phyloP scores from a whole-genome alignment of 805 yeast genomes.

The Schwanniomyces pseudopolymorphus region DNA sequence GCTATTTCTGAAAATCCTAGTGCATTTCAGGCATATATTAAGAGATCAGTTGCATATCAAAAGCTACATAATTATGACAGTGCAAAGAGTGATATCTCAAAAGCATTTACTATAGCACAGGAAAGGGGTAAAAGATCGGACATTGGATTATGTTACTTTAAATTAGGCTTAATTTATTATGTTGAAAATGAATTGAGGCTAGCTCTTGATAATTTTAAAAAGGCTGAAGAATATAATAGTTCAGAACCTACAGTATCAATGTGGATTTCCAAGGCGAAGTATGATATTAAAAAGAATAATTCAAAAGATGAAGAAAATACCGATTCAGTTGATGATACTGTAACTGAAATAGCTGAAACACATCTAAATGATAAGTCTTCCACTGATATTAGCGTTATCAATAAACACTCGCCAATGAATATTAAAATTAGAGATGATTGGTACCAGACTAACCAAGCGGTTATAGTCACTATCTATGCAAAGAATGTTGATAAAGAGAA shows the following conservation, averaged over 20 bases:
- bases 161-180: constrained; percentile 47
- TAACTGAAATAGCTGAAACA: not conserved
- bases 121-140: constrained; percentile 45
- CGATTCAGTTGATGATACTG: constrained; percentile 2
- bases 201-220: constrained; percentile 42
- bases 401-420: constrained; percentile 40
- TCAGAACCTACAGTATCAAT: constrained; percentile 47
- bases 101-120: constrained; percentile 47
- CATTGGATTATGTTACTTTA: constrained; percentile 48
- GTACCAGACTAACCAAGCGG: constrained; percentile 60
- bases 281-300: constrained; percentile 28
- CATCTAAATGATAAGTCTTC: constrained; percentile 9
- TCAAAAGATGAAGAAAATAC: constrained; percentile 9
- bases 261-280: constrained; percentile 44
- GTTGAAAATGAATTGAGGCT: constrained; percentile 38
- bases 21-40: constrained; percentile 47
- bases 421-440: constrained; percentile 40
- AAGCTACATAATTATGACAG: constrained; percentile 46
- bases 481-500: constrained; percentile 58
- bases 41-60: constrained; percentile 51
- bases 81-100: constrained; percentile 46
- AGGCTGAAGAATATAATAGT: constrained; percentile 43
- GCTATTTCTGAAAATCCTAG: constrained; percentile 44
- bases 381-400: constrained; percentile 31
- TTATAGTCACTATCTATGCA: constrained; percentile 71